Conservation (phyloP, 2,329 filamentous ascomycete genomes). For the Cladosporium halotolerans region DNA sequence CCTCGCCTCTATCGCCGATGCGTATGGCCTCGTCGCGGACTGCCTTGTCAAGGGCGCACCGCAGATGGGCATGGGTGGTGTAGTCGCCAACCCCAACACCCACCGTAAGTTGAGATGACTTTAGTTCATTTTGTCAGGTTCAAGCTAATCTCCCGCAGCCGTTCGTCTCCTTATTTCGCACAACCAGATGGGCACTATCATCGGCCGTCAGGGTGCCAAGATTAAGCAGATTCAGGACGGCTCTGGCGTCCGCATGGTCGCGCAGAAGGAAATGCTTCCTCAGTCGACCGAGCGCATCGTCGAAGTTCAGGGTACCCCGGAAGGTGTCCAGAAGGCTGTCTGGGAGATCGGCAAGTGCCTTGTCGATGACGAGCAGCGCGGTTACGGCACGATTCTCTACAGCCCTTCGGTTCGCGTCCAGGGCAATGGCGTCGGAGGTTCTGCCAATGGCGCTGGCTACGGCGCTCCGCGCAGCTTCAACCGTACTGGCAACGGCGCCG, state of each 20-base stretch:
- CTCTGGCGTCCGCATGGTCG: constrained; percentile 96
- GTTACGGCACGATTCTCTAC: constrained; percentile 94
- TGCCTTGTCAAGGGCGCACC: constrained; percentile 89
- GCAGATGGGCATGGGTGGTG: constrained; percentile 90
- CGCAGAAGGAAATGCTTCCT: constrained; percentile 98
- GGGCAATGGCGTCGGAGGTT: constrained; percentile 49
- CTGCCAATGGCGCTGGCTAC: constrained; percentile 48
- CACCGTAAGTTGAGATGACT: constrained; percentile 63
- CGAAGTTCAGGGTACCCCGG: constrained; percentile 89
- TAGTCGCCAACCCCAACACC: constrained; percentile 80
- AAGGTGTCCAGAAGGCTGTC: constrained; percentile 89
- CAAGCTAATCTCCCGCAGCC: constrained; percentile 47
- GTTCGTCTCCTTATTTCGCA: constrained; percentile 98
- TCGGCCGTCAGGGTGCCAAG: constrained; percentile 90
- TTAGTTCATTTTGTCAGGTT: constrained; percentile 19
- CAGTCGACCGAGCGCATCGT: constrained; percentile 98
- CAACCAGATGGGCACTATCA: constrained; percentile 99
- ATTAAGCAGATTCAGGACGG: constrained; percentile 99
- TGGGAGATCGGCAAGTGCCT: constrained; percentile 99
- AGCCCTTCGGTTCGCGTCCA: constrained; percentile 91
- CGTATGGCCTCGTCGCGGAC: constrained; percentile 88
- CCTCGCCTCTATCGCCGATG: constrained; percentile 80
- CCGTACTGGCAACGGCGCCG: constrained; percentile 90
- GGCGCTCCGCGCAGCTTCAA: constrained; percentile 61
- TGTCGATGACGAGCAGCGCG: constrained; percentile 95